Evolutionary conservation across 2,329 filamentous ascomycete species (phyloP).

Genomic region (Exophiala sp.): DNA sequence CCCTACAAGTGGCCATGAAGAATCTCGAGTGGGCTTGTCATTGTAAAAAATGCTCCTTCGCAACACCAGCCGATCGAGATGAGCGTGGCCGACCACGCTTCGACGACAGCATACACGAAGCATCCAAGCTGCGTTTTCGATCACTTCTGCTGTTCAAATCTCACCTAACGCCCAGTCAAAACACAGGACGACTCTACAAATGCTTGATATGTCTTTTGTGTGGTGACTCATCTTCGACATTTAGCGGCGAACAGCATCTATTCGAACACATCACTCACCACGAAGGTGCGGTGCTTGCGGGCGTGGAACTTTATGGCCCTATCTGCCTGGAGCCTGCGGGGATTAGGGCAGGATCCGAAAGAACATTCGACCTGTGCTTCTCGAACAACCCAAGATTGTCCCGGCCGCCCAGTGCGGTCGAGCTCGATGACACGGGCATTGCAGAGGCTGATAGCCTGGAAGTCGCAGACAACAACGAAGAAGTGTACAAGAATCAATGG

Average conservation of each 20-base stretch:
- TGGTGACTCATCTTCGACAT: constrained; percentile 3
- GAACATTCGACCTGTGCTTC: constrained; percentile 18
- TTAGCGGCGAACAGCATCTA: constrained; percentile 11
- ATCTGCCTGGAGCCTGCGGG: constrained; percentile 11
- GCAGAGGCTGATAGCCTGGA: constrained; percentile 10
- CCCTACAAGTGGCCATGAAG: constrained; percentile 13
- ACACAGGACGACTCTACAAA: constrained; percentile 10
- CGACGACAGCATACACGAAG: constrained; percentile 13
- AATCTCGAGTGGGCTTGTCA: constrained; percentile 17
- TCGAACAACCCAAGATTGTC: constrained; percentile 6
- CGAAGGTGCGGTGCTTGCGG: constrained; percentile 1
- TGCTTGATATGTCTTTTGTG: constrained; percentile 14
- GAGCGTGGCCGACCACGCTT: constrained; percentile 16
- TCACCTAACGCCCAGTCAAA: constrained; percentile 10
- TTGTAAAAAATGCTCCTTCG: constrained; percentile 17
- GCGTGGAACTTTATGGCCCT: constrained; percentile 10
- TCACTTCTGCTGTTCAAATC: constrained; percentile 18
- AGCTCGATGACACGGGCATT: constrained; percentile 11
- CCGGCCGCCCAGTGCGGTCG: constrained; percentile 9
- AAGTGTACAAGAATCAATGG: constrained; percentile 10
- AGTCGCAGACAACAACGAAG: background rate
- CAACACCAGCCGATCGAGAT: constrained; percentile 12
- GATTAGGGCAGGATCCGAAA: constrained; percentile 9
- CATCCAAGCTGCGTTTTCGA: constrained; percentile 12
- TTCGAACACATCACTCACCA: constrained; percentile 16